Percentiles rank a stretch among this genome's conserved stretches.
Evolutionary conservation across 139 green algal genomes (phyloP).

Genomic region (Auxenochlorella protothecoides): DNA sequence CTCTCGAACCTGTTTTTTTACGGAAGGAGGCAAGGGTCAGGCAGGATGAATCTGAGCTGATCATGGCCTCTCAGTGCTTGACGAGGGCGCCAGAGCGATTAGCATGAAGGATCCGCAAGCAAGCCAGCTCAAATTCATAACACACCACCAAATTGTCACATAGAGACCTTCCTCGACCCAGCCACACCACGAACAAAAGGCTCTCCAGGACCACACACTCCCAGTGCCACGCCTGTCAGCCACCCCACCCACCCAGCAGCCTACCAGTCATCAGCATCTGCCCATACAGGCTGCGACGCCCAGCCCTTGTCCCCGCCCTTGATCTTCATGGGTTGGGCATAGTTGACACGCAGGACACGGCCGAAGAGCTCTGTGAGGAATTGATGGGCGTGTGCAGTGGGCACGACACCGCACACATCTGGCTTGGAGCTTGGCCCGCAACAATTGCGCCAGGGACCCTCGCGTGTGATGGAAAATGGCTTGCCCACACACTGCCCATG

Average conservation of each 20-base stretch:
- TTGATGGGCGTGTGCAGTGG: not conserved
- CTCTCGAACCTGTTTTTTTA: conserved; percentile 9
- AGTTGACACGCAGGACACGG: conserved; percentile 75
- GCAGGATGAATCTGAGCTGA: too few species aligned
- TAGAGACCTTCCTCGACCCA: too few species aligned
- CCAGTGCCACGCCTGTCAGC: not conserved
- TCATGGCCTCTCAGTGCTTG: too few species aligned
- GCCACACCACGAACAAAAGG: not conserved
- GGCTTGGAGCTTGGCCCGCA: not conserved
- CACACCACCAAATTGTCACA: too few species aligned
- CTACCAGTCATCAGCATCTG: conserved; percentile 51
- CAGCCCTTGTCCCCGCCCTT: conserved; percentile 84
- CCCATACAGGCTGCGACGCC: conserved; percentile 57
- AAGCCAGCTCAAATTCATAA: too few species aligned
- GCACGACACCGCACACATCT: not conserved
- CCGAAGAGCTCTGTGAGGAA: conserved; percentile 35
- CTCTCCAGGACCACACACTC: not conserved
- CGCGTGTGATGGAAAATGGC: not conserved
- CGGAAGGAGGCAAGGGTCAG: too few species aligned
- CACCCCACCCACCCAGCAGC: not conserved
- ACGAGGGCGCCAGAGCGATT: too few species aligned
- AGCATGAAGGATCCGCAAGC: too few species aligned
- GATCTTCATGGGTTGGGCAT: conserved; percentile 84
- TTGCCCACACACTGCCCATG: not conserved
- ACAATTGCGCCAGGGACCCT: not conserved